Evolutionary conservation across 768 basidiomycete genomes (phyloP).

Genomic region (Leucosporidium creatinivorum): DNA sequence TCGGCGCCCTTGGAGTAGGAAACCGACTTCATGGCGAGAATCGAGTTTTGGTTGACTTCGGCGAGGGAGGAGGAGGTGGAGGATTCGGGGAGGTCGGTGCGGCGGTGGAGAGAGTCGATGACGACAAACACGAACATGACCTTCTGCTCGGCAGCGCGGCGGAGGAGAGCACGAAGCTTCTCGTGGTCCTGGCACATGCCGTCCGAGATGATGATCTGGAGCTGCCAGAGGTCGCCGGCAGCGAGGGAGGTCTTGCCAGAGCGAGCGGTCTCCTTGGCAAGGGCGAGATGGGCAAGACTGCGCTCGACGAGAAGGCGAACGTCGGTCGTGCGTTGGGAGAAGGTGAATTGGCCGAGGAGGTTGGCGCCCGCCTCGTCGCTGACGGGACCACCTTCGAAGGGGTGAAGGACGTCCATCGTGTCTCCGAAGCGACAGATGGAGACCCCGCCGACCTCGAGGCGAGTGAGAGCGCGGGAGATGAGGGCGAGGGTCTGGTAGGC

Average conservation of each 20-base stretch:
- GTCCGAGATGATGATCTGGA: conserved; percentile 96
- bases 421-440: conserved; percentile 86
- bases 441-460: conserved; percentile 91
- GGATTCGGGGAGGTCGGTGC: conserved; percentile 19
- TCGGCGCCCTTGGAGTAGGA: conserved; percentile 63
- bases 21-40: conserved; percentile 85
- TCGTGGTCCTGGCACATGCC: conserved; percentile 98
- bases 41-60: conserved; percentile 56
- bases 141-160: conserved; percentile 78
- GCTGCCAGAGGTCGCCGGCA: conserved; percentile 85
- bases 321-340: conserved; percentile 82
- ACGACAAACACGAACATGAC: conserved; percentile 96
- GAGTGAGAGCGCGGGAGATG: conserved; percentile 79
- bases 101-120: conserved; percentile 66
- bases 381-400: conserved; percentile 72
- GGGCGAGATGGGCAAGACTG: conserved; percentile 52
- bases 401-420: conserved; percentile 76
- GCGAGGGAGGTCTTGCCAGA: conserved; percentile 50
- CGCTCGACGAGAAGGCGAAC: conserved; percentile 69
- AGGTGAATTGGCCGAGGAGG: conserved; percentile 76
- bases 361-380: conserved; percentile 71
- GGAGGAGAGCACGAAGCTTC: conserved; percentile 63
- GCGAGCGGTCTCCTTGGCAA: conserved; percentile 60
- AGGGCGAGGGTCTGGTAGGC: conserved; percentile 89
- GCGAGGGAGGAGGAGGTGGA: conserved; percentile 15